Evolutionary conservation across 2,329 filamentous ascomycete genomes (phyloP), one percentile per base, ranked within the genome.

Genomic region (Penicillium palitans): DNA sequence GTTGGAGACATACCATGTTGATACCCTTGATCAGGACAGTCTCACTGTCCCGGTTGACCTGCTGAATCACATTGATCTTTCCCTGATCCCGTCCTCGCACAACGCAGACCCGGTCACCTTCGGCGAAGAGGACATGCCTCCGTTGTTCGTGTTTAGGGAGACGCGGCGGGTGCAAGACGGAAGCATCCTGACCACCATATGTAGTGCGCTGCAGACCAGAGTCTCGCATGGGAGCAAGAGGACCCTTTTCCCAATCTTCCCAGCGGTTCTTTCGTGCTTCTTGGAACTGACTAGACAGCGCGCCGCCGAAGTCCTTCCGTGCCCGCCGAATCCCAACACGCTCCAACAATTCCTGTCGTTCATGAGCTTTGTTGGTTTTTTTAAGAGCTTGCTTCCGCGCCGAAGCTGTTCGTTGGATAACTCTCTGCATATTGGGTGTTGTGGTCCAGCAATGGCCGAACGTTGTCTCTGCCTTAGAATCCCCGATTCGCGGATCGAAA

Each of bases 41-140:
- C 60, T 85, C 87, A 46, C 76, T 78, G 12, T 81, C 74, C 5
- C 70, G 61, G 63, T 85, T 77, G 46, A 96, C 79, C 1, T 79
- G 73, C 59, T 73, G 74, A 45, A 98, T 84, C n/a, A 79, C 78
- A 51, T 90, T 90, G 75, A 99, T 95, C 78, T 88, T 90, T 68
- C 92, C 92, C 78, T 87, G 89, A 69, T 95, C 90, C 37, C 83
- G 83, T 9, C 93, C 93, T 60, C 88, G 85, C 54, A 91, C 78
- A 58, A 98, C 78, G 53, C 93, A 90, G 33, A 97, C 92, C 59
- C 95, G 84, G 76, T 98, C 95, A 7, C 87, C 87, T 4, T 77
- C 70, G 25, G 81, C 83, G 58, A 93, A 78, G 64, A 86, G 88
- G 61, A 90, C 79, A 73, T 82, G 82, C 66, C 72, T 72, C 55